Evolutionary conservation across 768 basidiomycete species (phyloP).

Genomic region (Hemileccinum impolitum): DNA sequence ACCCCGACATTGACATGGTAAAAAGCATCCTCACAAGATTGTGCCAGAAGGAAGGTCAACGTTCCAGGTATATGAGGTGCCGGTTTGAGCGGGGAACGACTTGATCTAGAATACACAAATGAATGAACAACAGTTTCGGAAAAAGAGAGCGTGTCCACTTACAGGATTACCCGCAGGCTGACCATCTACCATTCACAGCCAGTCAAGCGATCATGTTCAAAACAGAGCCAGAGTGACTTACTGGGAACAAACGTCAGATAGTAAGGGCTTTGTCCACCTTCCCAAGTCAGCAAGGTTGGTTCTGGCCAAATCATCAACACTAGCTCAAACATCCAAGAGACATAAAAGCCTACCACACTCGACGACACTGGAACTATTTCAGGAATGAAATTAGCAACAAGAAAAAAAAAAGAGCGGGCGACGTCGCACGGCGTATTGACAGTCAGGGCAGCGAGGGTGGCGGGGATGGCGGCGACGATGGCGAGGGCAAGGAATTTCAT

Average conservation of each 20-base stretch:
- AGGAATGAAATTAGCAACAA: neutral
- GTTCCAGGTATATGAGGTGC: conserved; percentile 49
- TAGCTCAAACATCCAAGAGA: neutral
- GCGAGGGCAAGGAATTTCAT: conserved; percentile 38
- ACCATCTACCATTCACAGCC: conserved; percentile 39
- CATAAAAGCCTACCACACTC: conserved; percentile 47
- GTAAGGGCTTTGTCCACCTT: conserved; percentile 51
- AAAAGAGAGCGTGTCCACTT: conserved; percentile 11
- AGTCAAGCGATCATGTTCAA: neutral
- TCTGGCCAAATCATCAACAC: conserved; percentile 36
- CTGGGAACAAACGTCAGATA: conserved; percentile 62
- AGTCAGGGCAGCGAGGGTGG: conserved; percentile 41
- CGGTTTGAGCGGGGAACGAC: conserved; percentile 45
- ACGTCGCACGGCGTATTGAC: conserved; percentile 64
- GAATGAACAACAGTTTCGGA: neutral
- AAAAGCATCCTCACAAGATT: conserved; percentile 37
- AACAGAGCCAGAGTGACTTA: conserved; percentile 23
- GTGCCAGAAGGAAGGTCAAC: conserved; percentile 46
- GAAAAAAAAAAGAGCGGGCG: conserved; percentile 3
- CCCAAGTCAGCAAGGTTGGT: conserved; percentile 55
- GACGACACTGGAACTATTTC: conserved; percentile 36
- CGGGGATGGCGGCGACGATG: conserved; percentile 31
- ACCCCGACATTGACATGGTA: accelerated
- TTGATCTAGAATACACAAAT: conserved; percentile 42
- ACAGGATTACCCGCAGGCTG: conserved; percentile 53